These are phyloP conservation scores for Penicillium egyptiacum DNA, from an alignment of 495 filamentous ascomycete genomes.

Conservation along the genomic window DNA sequence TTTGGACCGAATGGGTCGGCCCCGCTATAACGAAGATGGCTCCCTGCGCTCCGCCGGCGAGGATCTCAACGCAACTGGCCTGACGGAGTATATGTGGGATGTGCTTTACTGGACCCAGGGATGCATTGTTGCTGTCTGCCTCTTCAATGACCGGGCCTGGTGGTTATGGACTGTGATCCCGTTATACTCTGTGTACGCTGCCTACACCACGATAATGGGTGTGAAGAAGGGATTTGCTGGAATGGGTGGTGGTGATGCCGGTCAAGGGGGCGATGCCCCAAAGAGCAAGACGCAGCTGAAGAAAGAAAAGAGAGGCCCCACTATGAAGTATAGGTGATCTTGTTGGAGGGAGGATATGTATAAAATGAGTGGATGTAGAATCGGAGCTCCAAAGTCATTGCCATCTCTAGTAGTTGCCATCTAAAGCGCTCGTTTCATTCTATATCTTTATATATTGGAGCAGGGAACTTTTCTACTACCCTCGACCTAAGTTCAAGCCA, in stretches of 20 bases:
- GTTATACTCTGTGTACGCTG: slow-evolving; percentile 66
- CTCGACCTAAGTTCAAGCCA: background rate
- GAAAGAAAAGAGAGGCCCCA: slow-evolving; percentile 59
- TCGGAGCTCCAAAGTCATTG: background rate
- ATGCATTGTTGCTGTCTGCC: slow-evolving; percentile 59
- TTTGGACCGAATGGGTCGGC: slow-evolving; percentile 79
- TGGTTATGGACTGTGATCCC: slow-evolving; percentile 71
- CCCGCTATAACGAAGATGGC: slow-evolving; percentile 64
- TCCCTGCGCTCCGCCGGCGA: slow-evolving; percentile 75
- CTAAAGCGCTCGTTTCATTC: background rate
- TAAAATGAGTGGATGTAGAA: background rate
- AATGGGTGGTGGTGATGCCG: slow-evolving; percentile 39
- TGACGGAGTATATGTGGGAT: slow-evolving; percentile 99
- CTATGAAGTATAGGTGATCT: slow-evolving; percentile 44
- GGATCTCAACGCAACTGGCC: slow-evolving; percentile 80
- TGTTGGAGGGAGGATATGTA: background rate
- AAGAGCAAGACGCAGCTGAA: slow-evolving; percentile 64
- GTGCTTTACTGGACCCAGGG: slow-evolving; percentile 89
- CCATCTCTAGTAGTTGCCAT: background rate
- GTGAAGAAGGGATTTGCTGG: slow-evolving; percentile 66
- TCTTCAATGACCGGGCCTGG: slow-evolving; percentile 78
- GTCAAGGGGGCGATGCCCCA: slow-evolving; percentile 25
- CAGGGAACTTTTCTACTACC: background rate
- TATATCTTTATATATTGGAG: background rate
- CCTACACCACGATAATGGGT: slow-evolving; percentile 62